Percentiles rank a stretch among this genome's conserved stretches.
phyloP scores from a whole-genome alignment of 495 filamentous ascomycete species.

The Stereocaulon alpinum region DNA sequence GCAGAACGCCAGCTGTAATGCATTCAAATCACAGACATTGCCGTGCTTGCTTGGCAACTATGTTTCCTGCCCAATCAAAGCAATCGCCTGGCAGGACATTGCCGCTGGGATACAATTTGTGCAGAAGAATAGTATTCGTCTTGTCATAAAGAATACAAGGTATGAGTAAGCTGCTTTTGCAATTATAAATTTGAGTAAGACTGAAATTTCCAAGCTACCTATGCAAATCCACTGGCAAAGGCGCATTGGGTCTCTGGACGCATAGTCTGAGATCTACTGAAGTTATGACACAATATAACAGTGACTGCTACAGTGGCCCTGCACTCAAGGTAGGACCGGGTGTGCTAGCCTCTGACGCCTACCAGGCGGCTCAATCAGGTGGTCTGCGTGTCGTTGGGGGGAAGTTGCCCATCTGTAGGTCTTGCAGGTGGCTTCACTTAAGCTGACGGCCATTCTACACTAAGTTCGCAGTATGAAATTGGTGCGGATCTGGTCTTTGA shows the following conservation, averaged over 20 bases:
- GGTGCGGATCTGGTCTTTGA: constrained; percentile 40
- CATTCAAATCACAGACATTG: constrained; percentile 38
- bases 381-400: constrained; percentile 35
- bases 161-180: constrained; percentile 35
- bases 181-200: background rate
- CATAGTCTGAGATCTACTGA: constrained; percentile 44
- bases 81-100: constrained; percentile 43
- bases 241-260: constrained; percentile 49
- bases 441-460: constrained; percentile 41
- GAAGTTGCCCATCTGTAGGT: constrained; percentile 32
- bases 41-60: constrained; percentile 51
- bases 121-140: constrained; percentile 43
- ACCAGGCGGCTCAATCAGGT: constrained; percentile 30
- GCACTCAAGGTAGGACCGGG: constrained; percentile 41
- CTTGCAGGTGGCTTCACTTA: constrained; percentile 41
- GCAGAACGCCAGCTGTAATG: constrained; percentile 43
- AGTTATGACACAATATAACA: constrained; percentile 31
- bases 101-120: constrained; percentile 54
- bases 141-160: constrained; percentile 63
- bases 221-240: constrained; percentile 47
- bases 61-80: constrained; percentile 50
- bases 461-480: constrained; percentile 37
- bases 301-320: constrained; percentile 29
- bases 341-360: constrained; percentile 37
- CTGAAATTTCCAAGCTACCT: constrained; percentile 28